Conservation (phyloP, 257 asterid genomes). For the Mentha longifolia region DNA sequence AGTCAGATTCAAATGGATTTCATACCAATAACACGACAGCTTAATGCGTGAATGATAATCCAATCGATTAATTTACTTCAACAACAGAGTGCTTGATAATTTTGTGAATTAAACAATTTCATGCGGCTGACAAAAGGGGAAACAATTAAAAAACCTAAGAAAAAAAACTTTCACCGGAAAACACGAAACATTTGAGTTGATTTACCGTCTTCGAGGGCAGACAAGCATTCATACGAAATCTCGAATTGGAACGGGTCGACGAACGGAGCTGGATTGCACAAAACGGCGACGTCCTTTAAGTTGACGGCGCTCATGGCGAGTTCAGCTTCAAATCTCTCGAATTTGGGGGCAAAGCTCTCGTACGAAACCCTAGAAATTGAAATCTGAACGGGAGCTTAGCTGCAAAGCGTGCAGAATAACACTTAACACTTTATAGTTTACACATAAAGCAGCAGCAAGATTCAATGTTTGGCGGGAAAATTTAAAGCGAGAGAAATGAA, state of each 20-base stretch:
- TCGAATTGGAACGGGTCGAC: slow-evolving; percentile 71
- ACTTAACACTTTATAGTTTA: too few species aligned
- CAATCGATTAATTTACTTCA: slow-evolving; percentile 1
- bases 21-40: background rate
- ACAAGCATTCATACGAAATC: slow-evolving; percentile 68
- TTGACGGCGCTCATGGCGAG: slow-evolving; percentile 70
- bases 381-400: background rate
- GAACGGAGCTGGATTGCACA: slow-evolving; percentile 70
- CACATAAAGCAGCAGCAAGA: background rate
- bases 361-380: slow-evolving; percentile 40
- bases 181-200: background rate
- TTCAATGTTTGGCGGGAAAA: slow-evolving; percentile 41
- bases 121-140: background rate
- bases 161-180: background rate
- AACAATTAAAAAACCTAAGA: background rate
- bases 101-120: background rate
- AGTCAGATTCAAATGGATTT: background rate
- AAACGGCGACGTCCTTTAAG: slow-evolving; percentile 59
- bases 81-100: slow-evolving; percentile 7
- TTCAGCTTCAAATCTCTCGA: slow-evolving; percentile 10
- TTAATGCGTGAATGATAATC: background rate
- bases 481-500: slow-evolving; percentile 12
- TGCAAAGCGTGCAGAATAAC: background rate
- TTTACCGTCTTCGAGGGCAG: slow-evolving; percentile 65
- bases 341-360: background rate